Conservation (phyloP, 2,329 filamentous ascomycete genomes). For the Metarhizium brunneum region DNA sequence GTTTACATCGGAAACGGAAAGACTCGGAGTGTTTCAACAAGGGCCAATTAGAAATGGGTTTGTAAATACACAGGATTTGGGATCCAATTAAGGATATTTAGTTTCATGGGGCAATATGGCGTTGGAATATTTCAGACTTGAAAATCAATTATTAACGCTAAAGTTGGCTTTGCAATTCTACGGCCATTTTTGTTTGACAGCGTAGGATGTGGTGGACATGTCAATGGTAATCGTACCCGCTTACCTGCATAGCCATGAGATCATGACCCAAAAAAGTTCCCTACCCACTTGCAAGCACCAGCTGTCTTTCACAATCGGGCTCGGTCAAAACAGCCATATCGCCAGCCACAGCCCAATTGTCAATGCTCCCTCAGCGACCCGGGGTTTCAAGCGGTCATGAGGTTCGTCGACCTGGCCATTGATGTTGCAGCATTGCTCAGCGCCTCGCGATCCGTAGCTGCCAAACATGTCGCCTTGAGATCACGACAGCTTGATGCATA, state of each 20-base stretch:
- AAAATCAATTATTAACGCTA: not conserved
- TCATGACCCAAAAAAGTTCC: slow-evolving; percentile 11
- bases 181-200: not conserved
- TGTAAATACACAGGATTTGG: not conserved
- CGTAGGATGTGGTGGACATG: not conserved
- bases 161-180: not conserved
- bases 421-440: slow-evolving; percentile 62
- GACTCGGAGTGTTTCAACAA: too few species aligned
- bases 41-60: not conserved
- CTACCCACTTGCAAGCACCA: not conserved
- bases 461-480: slow-evolving; percentile 51
- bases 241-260: slow-evolving; percentile 20
- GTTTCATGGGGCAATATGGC: not conserved
- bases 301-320: not conserved
- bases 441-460: slow-evolving; percentile 59
- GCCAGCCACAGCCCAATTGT: slow-evolving; percentile 3
- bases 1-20: not conserved
- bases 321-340: not conserved
- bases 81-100: not conserved
- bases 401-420: slow-evolving; percentile 54
- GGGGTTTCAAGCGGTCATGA: slow-evolving; percentile 32
- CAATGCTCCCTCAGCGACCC: slow-evolving; percentile 15
- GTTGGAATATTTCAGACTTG: not conserved
- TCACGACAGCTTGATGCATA: slow-evolving; percentile 44
- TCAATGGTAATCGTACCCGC: slow-evolving; percentile 7